Evolutionary conservation across 2,329 filamentous ascomycete species (phyloP).

Genomic region (Stachybotrys echinatus): DNA sequence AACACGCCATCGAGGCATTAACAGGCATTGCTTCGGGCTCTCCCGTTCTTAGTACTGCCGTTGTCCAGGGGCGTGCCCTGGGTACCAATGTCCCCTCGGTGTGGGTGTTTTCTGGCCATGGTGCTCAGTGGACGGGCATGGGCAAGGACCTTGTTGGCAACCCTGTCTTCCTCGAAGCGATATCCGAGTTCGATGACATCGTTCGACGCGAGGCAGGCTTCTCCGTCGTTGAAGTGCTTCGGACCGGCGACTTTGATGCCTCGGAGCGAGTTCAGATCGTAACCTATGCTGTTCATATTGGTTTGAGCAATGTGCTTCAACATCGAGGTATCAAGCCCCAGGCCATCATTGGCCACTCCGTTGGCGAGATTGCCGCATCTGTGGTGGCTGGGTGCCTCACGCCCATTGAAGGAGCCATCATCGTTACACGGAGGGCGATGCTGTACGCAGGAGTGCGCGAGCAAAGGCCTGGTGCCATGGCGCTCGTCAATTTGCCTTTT

Average conservation of each 20-base stretch:
- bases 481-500: slow-evolving; percentile 2
- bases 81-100: neutral
- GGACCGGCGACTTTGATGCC: slow-evolving; percentile 3
- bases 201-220: slow-evolving; percentile 2
- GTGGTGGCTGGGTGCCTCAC: slow-evolving; percentile 7
- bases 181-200: slow-evolving; percentile 3
- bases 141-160: slow-evolving; percentile 1
- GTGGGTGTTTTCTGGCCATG: slow-evolving; percentile 3
- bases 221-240: neutral
- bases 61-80: neutral
- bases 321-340: neutral
- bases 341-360: slow-evolving; percentile 7
- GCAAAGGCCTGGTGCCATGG: slow-evolving; percentile 3
- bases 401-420: slow-evolving; percentile 4
- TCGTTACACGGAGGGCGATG: slow-evolving; percentile 2
- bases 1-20: neutral
- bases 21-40: neutral
- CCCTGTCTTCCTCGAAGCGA: slow-evolving; percentile 1
- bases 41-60: neutral
- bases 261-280: slow-evolving; percentile 5
- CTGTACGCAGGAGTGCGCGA: slow-evolving; percentile 2
- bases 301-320: slow-evolving; percentile 1
- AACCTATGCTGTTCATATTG: slow-evolving; percentile 7
- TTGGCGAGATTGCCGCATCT: slow-evolving; percentile 7
- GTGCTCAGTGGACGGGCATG: slow-evolving; percentile 1